Percentiles rank a stretch among this genome's conserved stretches.
phyloP scores from a whole-genome alignment of 1,284 basidiomycete species.

The Trametes versicolor region DNA sequence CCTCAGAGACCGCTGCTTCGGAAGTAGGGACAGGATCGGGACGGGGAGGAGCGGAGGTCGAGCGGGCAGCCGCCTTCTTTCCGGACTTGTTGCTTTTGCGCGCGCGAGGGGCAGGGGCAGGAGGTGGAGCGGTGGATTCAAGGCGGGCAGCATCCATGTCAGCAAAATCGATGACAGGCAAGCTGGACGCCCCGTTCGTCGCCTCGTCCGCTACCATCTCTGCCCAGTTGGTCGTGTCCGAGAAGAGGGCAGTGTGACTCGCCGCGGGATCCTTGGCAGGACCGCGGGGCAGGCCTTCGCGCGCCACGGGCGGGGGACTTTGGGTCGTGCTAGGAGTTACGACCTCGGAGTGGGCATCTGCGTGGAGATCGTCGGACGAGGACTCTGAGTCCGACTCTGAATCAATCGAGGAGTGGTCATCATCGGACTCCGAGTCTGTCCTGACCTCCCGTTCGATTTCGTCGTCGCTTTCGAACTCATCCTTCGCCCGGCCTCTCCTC shows the following conservation, averaged over 20 bases:
- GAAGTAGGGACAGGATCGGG: slow-evolving; percentile 28
- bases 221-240: slow-evolving; percentile 72
- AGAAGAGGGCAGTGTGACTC: slow-evolving; percentile 58
- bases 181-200: slow-evolving; percentile 61
- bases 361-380: slow-evolving; percentile 65
- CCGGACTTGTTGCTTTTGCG: slow-evolving; percentile 41
- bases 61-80: slow-evolving; percentile 37
- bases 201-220: slow-evolving; percentile 84
- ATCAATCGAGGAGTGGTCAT: slow-evolving; percentile 63
- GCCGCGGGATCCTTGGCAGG: slow-evolving; percentile 42
- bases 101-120: slow-evolving; percentile 35
- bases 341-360: slow-evolving; percentile 58
- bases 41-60: slow-evolving; percentile 37
- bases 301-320: slow-evolving; percentile 56
- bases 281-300: slow-evolving; percentile 45
- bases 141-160: slow-evolving; percentile 56
- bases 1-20: slow-evolving; percentile 37
- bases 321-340: slow-evolving; percentile 73
- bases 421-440: slow-evolving; percentile 71
- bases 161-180: slow-evolving; percentile 84
- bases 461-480: slow-evolving; percentile 72
- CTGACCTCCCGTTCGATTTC: slow-evolving; percentile 74
- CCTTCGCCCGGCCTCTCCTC: slow-evolving; percentile 64
- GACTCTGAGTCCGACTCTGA: slow-evolving; percentile 76
- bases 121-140: slow-evolving; percentile 35